Evolutionary conservation across 352 stramenopile genomes (phyloP), one percentile per base, ranked within the genome.

Genomic region (Phytophthora idaei): DNA sequence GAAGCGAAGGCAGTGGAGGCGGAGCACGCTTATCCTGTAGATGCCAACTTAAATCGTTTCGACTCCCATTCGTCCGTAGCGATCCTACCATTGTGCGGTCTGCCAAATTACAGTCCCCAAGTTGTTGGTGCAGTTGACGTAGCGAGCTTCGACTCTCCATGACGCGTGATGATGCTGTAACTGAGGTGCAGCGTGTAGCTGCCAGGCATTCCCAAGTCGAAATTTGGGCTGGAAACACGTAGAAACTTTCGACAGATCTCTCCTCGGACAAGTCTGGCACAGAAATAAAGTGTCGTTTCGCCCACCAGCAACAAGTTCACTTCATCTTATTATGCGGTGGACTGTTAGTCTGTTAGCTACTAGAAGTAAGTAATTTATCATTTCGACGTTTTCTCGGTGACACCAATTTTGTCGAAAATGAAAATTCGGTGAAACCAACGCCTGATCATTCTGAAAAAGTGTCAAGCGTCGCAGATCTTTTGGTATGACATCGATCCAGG

Each of bases 111-210:
- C 68, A 54, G 6, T 67, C 65, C n/a, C 64, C 71, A 15, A 85
- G 39, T 28, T 85, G 68, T 37, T 82, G 77, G 29, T 85, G 77
- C 31, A 85, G 51, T 63, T 85, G 68, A 4, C 77, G 77, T 5
- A 85, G 60, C 27, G 77, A 85, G 28, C 77, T 74, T 52, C 77
- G 77, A 58, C 64, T 75, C 17, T 85, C 77, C 77, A 85, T 85
- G 27, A 11, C 42, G 46, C 32, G 9, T 27, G 47, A 12, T 27
- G 17, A 58, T 27, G 51, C 21, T 59, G n/a, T 41, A 2, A 60
- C 11, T 27, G 2, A 36, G 9, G 14, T 27, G 17, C 48, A 31
- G 48, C 32, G 28, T 36, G 8, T 25, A 54, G 28, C 12, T 27
- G 37, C 4, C 11, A 10, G 37, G 37, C 37, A 45, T 45, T 21